Base-by-base conservation (phyloP, 2,329 filamentous ascomycete species). In the Akanthomyces lecanii region DNA sequence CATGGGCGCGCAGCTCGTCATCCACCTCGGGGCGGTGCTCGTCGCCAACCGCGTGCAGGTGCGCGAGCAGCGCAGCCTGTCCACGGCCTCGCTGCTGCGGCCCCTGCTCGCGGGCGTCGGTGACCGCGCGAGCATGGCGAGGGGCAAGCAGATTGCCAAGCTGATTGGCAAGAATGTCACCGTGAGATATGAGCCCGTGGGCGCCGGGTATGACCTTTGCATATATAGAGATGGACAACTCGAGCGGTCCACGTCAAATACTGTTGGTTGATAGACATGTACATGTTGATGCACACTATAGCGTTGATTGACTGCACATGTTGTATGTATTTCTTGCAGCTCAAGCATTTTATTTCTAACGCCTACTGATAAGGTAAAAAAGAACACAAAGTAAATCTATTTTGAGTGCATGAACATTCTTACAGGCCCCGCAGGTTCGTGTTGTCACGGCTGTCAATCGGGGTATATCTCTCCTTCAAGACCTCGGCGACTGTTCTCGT, bases 381-480 rank as follows among this genome's bases (percentile, higher is more conserved):
- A 55, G 8, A 62, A 56, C 60, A 62, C 60, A 62, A 62, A 62
- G 60, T 40, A 42, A 62, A 50, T 62, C 60, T 55, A 62, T 62
- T 55, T 50, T 33, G 40, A n/a, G 40, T 50, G 23, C 23, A 2
- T 23, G 5, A 6, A 55, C 23, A 51, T 61, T 62, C 68, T 71
- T 7, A 77, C 63, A 77, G 38, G 14, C 78, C 78, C 68, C 79
- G 71, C 64, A 82, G 71, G 62, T 76, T 72, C 33, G 77, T 75
- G 64, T 79, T 78, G 65, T 82, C 78, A 68, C 77, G 75, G 70
- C 78, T 67, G 48, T 79, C 77, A 64, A 82, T 72, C 0, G 79
- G 79, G 67, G 71, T 78, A 69, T 87, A 87, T 68, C 85, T 76
- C 70, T 86, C 82, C 55, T 75, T 78, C 59, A 88, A 72, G 48